Conservation (phyloP, 352 stramenopile genomes). For the Phytophthora palmivora region DNA sequence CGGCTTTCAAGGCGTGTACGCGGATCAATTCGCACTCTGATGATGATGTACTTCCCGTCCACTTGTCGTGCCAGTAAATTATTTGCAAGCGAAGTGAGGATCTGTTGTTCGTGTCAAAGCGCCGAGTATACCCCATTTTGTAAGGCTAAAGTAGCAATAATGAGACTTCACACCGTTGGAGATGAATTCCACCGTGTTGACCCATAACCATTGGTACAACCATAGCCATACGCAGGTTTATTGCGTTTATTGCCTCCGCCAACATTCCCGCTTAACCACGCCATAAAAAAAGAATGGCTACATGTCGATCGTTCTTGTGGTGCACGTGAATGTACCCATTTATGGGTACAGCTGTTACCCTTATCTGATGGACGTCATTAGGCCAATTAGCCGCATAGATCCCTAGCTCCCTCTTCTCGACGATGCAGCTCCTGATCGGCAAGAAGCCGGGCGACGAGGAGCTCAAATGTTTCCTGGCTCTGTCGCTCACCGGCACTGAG, state of each 20-base stretch:
- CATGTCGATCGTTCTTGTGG: constrained; percentile 18
- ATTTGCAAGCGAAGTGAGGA: constrained; percentile 15
- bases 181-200: no score
- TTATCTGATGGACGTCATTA: constrained; percentile 29
- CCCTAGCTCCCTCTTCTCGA: constrained; percentile 2
- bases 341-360: constrained; percentile 3
- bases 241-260: no score
- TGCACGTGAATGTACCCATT: constrained; percentile 8
- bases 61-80: constrained; percentile 24
- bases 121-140: constrained; percentile 15
- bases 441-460: constrained; percentile 68
- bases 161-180: no score
- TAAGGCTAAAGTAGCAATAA: constrained; percentile 19
- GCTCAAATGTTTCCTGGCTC: constrained; percentile 84
- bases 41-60: background rate
- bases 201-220: no score
- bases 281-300: background rate
- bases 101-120: constrained; percentile 16
- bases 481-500: constrained; percentile 51
- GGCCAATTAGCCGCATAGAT: constrained; percentile 4
- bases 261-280: no score
- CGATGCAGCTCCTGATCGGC: constrained; percentile 79
- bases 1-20: constrained; percentile 36
- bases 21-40: constrained; percentile 38
- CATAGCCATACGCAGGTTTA: no score